A percentile compares a stretch with the other conserved stretches of the same genome.
phyloP scores from a whole-genome alignment of 345 rosid species.

The Citrus medica region DNA sequence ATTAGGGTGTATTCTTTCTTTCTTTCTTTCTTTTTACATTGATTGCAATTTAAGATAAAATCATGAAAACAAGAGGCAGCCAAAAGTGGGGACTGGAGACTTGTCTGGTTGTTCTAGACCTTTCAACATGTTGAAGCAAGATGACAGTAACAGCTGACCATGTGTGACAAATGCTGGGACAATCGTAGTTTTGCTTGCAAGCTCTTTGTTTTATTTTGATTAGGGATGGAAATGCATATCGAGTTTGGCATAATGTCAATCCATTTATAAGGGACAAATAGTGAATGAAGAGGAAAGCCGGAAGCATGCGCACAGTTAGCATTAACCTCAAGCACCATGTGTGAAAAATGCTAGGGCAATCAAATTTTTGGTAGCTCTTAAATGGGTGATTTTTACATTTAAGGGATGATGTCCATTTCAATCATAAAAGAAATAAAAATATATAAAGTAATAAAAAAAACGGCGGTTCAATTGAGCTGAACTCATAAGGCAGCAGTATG shows the following conservation, averaged over 20 bases:
- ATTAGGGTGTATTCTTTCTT: not conserved
- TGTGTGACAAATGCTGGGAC: not conserved
- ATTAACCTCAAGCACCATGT: too few relatives aligned
- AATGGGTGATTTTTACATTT: too few relatives aligned
- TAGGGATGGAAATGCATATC: not conserved
- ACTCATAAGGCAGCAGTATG: too few relatives aligned
- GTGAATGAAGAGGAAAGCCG: not conserved
- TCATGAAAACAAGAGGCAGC: not conserved
- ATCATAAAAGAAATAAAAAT: too few relatives aligned
- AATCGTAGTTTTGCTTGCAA: too few relatives aligned
- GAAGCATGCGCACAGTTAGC: not conserved
- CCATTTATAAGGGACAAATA: too few relatives aligned
- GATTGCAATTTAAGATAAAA: conserved; percentile 27
- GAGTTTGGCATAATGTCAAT: not conserved
- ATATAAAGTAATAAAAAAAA: too few relatives aligned
- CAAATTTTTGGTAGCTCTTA: too few relatives aligned
- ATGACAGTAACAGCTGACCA: conserved; percentile 3
- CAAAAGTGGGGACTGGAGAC: conserved; percentile 2
- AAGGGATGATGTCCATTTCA: too few relatives aligned
- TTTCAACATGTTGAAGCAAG: not conserved
- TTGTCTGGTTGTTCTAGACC: not conserved
- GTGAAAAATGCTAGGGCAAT: too few relatives aligned
- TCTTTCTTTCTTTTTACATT: not conserved
- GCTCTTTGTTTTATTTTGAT: too few relatives aligned
- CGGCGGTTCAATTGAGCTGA: too few relatives aligned